Base-by-base conservation (phyloP, 192 early-diverging fungal genomes). In the Umbelopsis sp. region DNA sequence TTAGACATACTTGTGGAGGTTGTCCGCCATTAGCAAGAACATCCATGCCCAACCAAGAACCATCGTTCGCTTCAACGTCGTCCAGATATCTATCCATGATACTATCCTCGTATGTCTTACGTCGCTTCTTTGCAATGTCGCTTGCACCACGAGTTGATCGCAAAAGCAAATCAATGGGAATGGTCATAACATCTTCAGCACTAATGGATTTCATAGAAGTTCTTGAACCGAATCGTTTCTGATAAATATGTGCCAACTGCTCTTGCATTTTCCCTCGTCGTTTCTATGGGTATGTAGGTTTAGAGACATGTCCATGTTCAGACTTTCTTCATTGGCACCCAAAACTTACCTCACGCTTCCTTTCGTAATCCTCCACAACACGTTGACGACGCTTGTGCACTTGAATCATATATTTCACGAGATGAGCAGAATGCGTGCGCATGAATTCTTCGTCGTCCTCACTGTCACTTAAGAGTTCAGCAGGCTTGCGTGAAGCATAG, bases 401-500 rank as follows among this genome's bases (percentile, higher is more conserved):
- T 13, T 76, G 61, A 8, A 81, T 66, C 82, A 84, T 84, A 47
- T 79, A 84, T 45, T 81, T 68, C 0, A 81, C 70, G 21, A 84
- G 68, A 8, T 71, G 70, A 13, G 75, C 67, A n/a, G 51, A 66
- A 44, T 78, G 72, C n/a, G 48, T 53, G 41, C 69, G n/a, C 10
- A 76, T 20, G 21, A 74, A 22, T 30, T 69, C 78, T 2, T 69
- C 67, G 11, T 77, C 71, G 3, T 74, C 71, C 18, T 72, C 61
- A 23, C 49, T 72, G 11, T 69, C 79, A 35, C 55, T 61, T 18
- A 61, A 35, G 0, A 25, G 27, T 35, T 61, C 55, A 33, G 25
- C 23, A 15, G 27, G 16, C 33, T 30, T 61, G 18, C 13, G 55
- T 12, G 30, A 25, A 4, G 27, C 10, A 35, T 61, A 35, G 13